Evolutionary conservation across 2,329 filamentous ascomycete species (phyloP).

Genomic region (Fusarium beomiforme): DNA sequence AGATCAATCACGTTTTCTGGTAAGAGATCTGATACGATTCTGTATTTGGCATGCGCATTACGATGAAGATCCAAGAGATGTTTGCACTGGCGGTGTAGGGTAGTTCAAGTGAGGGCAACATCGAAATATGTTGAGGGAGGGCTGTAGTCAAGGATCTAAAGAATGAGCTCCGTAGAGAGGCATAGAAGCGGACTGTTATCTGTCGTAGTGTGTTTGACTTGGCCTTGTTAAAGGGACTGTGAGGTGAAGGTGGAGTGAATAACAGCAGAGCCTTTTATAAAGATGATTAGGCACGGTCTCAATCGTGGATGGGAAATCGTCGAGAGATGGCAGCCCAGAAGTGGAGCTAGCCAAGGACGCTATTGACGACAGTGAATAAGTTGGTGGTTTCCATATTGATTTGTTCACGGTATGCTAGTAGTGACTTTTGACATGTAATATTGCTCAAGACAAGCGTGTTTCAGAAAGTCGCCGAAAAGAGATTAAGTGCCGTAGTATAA

Average conservation of each 20-base stretch:
- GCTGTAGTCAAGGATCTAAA: background rate
- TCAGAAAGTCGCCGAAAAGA: background rate
- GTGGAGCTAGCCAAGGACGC: background rate
- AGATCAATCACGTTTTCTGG: background rate
- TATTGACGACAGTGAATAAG: background rate
- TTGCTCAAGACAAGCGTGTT: too few species aligned
- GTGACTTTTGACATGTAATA: too few species aligned
- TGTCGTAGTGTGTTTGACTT: background rate
- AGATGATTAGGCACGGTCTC: background rate
- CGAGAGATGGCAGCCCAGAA: too few species aligned
- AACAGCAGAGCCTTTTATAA: background rate
- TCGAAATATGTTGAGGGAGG: background rate
- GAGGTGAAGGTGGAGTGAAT: background rate
- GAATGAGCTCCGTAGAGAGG: constrained; percentile 15
- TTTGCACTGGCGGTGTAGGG: background rate
- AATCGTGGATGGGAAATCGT: background rate
- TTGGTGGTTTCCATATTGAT: too few species aligned
- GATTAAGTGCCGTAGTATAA: background rate
- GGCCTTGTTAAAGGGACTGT: background rate
- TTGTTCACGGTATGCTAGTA: background rate
- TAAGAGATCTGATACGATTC: constrained; percentile 2
- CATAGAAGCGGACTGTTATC: background rate
- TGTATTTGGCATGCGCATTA: background rate
- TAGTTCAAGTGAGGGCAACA: constrained; percentile 15
- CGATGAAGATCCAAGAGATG: constrained; percentile 1